Evolutionary conservation across 306 rosid species (phyloP), one percentile per base, ranked within the genome.

Genomic region (Castanopsis chinensis): DNA sequence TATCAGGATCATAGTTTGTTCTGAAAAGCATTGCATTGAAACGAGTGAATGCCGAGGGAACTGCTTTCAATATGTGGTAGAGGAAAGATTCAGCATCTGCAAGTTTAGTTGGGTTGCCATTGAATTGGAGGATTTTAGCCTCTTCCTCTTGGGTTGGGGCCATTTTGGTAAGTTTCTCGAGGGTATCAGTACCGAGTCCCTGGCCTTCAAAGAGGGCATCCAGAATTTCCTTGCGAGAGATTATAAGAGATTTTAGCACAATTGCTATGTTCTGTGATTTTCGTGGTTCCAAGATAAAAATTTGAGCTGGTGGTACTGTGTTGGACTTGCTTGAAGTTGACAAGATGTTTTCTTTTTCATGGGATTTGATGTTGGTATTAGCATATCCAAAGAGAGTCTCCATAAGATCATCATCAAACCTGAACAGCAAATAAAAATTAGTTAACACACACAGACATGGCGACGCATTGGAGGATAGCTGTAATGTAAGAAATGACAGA

Each of bases 41-140:
- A 28, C 90, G 85, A 60, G 72, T 74, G 75, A 89, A 94, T 37
- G 97, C 93, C 0, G 94, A 84, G 63, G 99, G 97, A 74, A 91
- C 86, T 67, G 88, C 83, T 78, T 82, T 92, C 19, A 94, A 90
- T 71, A 91, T 85, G 86, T 76, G 78, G 86, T 83, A 86, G 72
- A 94, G 88, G 89, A 88, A 91, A 30, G 97, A 90, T 77, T 94
- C 97, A 9, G 95, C 97, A 51, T 90, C 90, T 10, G 92, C 93
- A 4, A 94, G 94, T 69, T 32, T 85, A 63, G 82, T 79, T 1
- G 90, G 90, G 86, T 91, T 81, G 75, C 97, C 92, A 19, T 72
- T 79, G 83, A 91, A 94, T 33, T 84, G 81, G 60, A 90, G 80
- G 69, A 94, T 84, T 72, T 88, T 89, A 77, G 89, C 74, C 73